Conservation (phyloP, 2,329 filamentous ascomycete species). For the Phialophora chinensis region DNA sequence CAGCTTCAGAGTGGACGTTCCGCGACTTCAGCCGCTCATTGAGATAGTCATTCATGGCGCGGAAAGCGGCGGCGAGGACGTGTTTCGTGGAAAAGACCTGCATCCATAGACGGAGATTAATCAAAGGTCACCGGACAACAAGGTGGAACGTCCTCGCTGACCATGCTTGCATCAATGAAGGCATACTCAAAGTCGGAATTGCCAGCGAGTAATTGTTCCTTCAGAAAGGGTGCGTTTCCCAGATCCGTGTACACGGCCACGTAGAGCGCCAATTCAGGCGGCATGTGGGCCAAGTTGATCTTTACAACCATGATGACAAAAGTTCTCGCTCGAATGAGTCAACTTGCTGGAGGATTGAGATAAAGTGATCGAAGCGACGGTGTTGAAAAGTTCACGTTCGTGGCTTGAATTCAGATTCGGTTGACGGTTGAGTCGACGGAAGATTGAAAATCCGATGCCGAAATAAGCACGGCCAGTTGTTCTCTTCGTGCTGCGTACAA, state of each 20-base stretch:
- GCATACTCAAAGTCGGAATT: constrained; percentile 91
- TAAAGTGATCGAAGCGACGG: not conserved
- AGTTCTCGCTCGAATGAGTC: not conserved
- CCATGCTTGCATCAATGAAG: constrained; percentile 83
- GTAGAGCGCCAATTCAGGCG: constrained; percentile 70
- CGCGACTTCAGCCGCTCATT: constrained; percentile 72
- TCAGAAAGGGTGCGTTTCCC: constrained; percentile 76
- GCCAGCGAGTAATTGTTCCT: constrained; percentile 81
- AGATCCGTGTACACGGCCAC: constrained; percentile 77
- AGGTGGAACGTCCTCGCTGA: constrained; percentile 49
- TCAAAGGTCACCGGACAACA: too few species aligned
- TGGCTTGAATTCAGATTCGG: not conserved
- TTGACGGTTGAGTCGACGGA: not conserved
- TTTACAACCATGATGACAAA: constrained; percentile 61
- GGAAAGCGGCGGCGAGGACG: constrained; percentile 75
- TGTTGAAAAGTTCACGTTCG: not conserved
- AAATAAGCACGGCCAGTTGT: too few species aligned
- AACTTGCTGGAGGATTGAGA: not conserved
- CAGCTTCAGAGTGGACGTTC: constrained; percentile 88
- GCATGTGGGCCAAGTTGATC: constrained; percentile 76
- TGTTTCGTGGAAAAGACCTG: constrained; percentile 75
- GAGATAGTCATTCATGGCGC: constrained; percentile 71
- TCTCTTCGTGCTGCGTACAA: too few species aligned
- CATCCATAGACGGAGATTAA: not conserved
- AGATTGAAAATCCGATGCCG: not conserved